Evolutionary conservation across 352 stramenopile genomes (phyloP), one percentile per base, ranked within the genome.

Genomic region (Pythium vanterpoolii): DNA sequence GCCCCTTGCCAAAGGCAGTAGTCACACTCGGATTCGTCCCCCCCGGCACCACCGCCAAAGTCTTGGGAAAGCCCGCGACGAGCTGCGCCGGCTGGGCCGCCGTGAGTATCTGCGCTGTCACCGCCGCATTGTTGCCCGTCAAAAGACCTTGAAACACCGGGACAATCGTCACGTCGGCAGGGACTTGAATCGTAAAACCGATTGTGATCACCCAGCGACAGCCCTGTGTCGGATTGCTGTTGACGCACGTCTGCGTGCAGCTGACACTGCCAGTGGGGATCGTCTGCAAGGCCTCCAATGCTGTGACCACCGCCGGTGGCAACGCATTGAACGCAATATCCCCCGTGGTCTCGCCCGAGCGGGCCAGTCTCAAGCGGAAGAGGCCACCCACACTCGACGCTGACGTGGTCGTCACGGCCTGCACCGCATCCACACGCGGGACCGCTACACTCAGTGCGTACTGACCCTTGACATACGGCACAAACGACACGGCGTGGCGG

Each of bases 361-460:
- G 24, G 1, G 59, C 73, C 46, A 92, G 84, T 0, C 34, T 57
- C 4, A 98, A 57, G 3, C 66, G 74, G 50, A 93, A 95, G 0
- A 66, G 67, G 4, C 90, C 87, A 11, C 84, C 74, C 3, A 96
- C 58, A 11, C 72, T 61, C 18, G 76, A 80, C 47, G 84, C 71
- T 0, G 73, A 62, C 6, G 45, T 43, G 3, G 77, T 87, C 5
- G 62, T 77, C 24, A 98, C 34, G 2, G 69, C 66, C 33, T 96
- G 79, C 6, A 97, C 82, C 53, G 91, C 87, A 40, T 77, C 40
- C 6, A 96, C 64, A 0, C 68, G 66, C n/a, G 89, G 86, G 4
- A 96, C 58, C 38, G 73, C 76, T 2, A 98, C 88, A 38, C 80
- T 85, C 18, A 98, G 66, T 19, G 77, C 53, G 69, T 98, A 98